Conservation (phyloP, 1,284 basidiomycete genomes). For the Tilletia indica region DNA sequence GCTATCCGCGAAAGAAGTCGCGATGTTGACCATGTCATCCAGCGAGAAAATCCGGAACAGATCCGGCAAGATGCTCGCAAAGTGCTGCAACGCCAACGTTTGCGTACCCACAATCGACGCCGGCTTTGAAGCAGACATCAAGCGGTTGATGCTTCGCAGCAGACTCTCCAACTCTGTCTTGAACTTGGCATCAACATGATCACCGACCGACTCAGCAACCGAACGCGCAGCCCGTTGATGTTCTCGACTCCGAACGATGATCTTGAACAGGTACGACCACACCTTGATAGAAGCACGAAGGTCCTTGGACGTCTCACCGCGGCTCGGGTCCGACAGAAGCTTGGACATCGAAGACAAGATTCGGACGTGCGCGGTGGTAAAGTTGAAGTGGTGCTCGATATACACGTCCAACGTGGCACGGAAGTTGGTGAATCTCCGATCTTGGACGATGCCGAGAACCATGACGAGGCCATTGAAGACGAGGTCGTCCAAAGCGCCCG, state of each 20-base stretch:
- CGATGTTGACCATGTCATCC: slow-evolving; percentile 59
- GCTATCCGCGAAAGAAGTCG: slow-evolving; percentile 80
- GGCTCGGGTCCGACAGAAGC: slow-evolving; percentile 72
- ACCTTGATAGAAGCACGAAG: slow-evolving; percentile 89
- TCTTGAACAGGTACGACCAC: slow-evolving; percentile 93
- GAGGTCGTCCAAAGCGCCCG: slow-evolving; percentile 76
- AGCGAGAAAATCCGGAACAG: slow-evolving; percentile 57
- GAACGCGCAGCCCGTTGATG: slow-evolving; percentile 69
- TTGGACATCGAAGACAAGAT: slow-evolving; percentile 70
- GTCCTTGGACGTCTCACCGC: slow-evolving; percentile 71
- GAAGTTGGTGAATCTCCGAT: slow-evolving; percentile 79
- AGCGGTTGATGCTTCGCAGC: slow-evolving; percentile 75
- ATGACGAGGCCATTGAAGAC: slow-evolving; percentile 89
- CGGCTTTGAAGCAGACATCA: slow-evolving; percentile 80
- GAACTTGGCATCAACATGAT: slow-evolving; percentile 81
- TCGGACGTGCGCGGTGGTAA: slow-evolving; percentile 46
- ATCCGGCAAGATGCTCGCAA: slow-evolving; percentile 86
- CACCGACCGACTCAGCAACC: slow-evolving; percentile 68
- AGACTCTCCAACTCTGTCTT: slow-evolving; percentile 65
- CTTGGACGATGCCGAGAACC: slow-evolving; percentile 76
- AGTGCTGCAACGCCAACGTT: slow-evolving; percentile 75
- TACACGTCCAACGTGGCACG: slow-evolving; percentile 88
- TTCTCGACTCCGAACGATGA: slow-evolving; percentile 82
- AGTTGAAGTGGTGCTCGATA: slow-evolving; percentile 78
- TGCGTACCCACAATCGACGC: slow-evolving; percentile 90